Conservation (phyloP, 2,329 filamentous ascomycete species). For the Nemania sp. region DNA sequence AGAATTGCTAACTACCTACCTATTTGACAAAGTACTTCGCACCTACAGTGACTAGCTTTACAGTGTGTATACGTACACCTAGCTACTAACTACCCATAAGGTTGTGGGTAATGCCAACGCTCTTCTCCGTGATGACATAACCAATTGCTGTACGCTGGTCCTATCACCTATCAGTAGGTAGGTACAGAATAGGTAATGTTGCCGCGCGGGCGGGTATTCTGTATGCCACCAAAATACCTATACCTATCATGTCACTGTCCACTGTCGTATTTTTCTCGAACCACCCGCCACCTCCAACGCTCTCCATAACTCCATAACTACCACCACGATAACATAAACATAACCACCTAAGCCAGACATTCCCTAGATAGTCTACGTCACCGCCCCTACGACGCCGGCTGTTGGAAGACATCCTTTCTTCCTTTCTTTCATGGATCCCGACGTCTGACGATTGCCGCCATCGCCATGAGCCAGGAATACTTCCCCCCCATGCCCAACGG, state of each 20-base stretch:
- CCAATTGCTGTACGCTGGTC: neutral
- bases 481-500: slow-evolving; percentile 52
- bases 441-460: slow-evolving; percentile 41
- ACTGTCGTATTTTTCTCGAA: slow-evolving; percentile 28
- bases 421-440: slow-evolving; percentile 38
- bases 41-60: neutral
- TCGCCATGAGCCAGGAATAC: slow-evolving; percentile 71
- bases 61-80: too few relatives aligned
- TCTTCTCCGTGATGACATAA: slow-evolving; percentile 6
- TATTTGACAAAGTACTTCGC: neutral
- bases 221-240: neutral
- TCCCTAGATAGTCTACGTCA: neutral
- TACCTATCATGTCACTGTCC: slow-evolving; percentile 26
- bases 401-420: too few relatives aligned
- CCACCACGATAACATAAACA: slow-evolving; percentile 5
- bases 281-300: slow-evolving; percentile 1
- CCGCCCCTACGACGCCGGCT: neutral
- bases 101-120: too few relatives aligned
- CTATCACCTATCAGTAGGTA: too few relatives aligned
- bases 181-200: neutral
- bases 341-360: neutral
- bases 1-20: too few relatives aligned
- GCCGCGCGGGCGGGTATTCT: slow-evolving; percentile 10
- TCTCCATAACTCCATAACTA: slow-evolving; percentile 4
- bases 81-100: too few relatives aligned